Evolutionary conservation across 345 rosid genomes (phyloP).

Genomic region (Eucalyptus regnans): DNA sequence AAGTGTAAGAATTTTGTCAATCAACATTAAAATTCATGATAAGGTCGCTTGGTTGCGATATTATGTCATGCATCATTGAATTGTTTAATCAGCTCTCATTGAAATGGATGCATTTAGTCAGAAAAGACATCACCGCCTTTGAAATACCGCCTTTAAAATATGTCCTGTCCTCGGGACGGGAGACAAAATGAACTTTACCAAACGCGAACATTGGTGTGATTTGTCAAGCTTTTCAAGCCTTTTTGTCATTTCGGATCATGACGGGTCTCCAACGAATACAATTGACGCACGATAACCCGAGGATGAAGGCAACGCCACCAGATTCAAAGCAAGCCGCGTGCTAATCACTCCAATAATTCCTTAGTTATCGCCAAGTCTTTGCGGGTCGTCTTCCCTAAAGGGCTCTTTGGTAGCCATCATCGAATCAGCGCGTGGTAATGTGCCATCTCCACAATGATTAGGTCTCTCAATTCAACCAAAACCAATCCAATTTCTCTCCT

Average conservation of each 20-base stretch:
- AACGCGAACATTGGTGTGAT: background rate
- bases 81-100: background rate
- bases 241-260: background rate
- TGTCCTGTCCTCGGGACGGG: background rate
- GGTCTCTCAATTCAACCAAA: background rate
- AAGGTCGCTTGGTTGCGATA: background rate
- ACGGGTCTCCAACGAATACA: background rate
- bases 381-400: background rate
- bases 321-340: background rate
- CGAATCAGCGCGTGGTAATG: background rate
- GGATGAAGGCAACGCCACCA: background rate
- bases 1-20: too few species aligned
- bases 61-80: background rate
- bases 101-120: background rate
- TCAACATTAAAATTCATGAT: background rate
- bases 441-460: background rate
- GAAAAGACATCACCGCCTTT: background rate
- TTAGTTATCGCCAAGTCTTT: background rate
- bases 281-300: background rate
- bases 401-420: background rate
- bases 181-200: background rate
- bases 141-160: too few species aligned
- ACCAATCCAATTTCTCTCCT: background rate
- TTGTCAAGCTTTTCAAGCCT: background rate
- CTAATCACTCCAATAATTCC: background rate